Evolutionary conservation across 805 yeast genomes (phyloP).

Genomic region (Lipomyces anomalus): DNA sequence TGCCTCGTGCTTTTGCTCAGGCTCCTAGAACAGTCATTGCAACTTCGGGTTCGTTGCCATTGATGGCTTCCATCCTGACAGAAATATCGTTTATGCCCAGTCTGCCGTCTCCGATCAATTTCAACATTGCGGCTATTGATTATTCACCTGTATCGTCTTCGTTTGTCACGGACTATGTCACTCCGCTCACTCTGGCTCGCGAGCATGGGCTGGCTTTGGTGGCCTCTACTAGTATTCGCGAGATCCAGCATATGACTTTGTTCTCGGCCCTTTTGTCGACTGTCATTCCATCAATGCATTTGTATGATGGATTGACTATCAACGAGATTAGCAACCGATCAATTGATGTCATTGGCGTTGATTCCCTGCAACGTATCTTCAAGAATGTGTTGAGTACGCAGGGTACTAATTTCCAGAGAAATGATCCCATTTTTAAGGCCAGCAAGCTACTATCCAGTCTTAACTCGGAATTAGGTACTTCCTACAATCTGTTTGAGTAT

Average conservation of each 20-base stretch:
- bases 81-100: slow-evolving; percentile 32
- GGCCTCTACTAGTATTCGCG: slow-evolving; percentile 56
- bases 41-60: slow-evolving; percentile 62
- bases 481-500: slow-evolving; percentile 61
- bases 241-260: slow-evolving; percentile 62
- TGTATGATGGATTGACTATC: slow-evolving; percentile 75
- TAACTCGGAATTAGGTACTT: slow-evolving; percentile 50
- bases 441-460: slow-evolving; percentile 39
- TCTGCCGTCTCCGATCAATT: slow-evolving; percentile 52
- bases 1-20: slow-evolving; percentile 13
- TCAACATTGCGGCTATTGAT: slow-evolving; percentile 73
- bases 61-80: slow-evolving; percentile 58
- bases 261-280: slow-evolving; percentile 55
- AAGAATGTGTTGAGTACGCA: slow-evolving; percentile 13
- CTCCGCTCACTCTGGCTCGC: slow-evolving; percentile 58
- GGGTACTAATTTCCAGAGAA: slow-evolving; percentile 11
- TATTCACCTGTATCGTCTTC: slow-evolving; percentile 49
- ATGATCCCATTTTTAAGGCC: slow-evolving; percentile 20
- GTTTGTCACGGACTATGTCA: slow-evolving; percentile 58
- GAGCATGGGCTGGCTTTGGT: slow-evolving; percentile 61
- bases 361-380: slow-evolving; percentile 25
- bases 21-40: slow-evolving; percentile 46
- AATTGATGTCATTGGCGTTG: slow-evolving; percentile 34
- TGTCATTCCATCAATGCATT: slow-evolving; percentile 56
- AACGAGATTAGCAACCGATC: slow-evolving; percentile 43